Percentiles rank a stretch among this genome's conserved stretches.
Evolutionary conservation across 148 eudicot species (phyloP).

Genomic region (Dysphania ambrosioides): DNA sequence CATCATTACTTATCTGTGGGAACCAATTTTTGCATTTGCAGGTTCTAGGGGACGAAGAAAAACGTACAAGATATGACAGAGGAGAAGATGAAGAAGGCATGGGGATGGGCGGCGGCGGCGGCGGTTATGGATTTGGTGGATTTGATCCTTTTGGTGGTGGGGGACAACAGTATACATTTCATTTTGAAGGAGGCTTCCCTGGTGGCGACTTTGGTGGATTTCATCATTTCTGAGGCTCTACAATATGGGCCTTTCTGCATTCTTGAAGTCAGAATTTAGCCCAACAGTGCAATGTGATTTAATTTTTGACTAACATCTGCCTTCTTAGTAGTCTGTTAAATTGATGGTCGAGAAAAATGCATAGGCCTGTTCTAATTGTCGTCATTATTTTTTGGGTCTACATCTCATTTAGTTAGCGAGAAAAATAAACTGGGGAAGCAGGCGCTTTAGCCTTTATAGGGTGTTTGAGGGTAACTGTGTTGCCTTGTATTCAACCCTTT

Average conservation of each 20-base stretch:
- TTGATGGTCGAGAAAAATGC: background rate
- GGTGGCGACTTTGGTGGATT: conserved; percentile 73
- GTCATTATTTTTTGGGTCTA: background rate
- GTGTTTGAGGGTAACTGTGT: background rate
- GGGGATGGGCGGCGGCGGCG: conserved; percentile 61
- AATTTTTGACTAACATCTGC: background rate
- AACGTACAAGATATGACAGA: conserved; percentile 75
- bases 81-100: conserved; percentile 91
- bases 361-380: background rate
- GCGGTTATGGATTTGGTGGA: conserved; percentile 79
- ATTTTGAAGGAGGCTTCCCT: conserved; percentile 93
- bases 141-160: conserved; percentile 86
- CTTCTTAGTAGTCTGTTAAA: background rate
- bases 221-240: conserved; percentile 46
- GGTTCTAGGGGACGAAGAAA: conserved; percentile 90
- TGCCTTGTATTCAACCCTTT: background rate
- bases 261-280: background rate
- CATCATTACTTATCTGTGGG: background rate
- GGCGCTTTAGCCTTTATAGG: background rate
- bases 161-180: conserved; percentile 86
- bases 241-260: background rate
- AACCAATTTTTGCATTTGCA: conserved; percentile 28
- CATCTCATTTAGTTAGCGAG: background rate
- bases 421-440: background rate
- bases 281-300: conserved; percentile 13